Conservation (phyloP, 176 grass and related monocot species). For the Zea luxurians region DNA sequence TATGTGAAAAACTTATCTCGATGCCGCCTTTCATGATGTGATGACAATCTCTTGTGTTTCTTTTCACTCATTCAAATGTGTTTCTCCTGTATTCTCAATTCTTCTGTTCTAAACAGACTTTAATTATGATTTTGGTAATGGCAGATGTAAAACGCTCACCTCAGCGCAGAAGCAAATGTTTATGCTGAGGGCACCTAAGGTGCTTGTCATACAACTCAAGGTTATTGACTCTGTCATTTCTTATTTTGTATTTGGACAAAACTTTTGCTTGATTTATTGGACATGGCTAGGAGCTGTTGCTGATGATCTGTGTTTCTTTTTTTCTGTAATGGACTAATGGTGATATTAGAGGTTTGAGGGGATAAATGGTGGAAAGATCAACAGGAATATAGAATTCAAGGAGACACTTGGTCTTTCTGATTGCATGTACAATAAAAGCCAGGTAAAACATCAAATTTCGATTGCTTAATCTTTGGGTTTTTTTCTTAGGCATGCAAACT, state of each 20-base stretch:
- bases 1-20: background rate
- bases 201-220: conserved; percentile 98
- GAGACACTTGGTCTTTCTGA: conserved; percentile 77
- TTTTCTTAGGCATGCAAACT: background rate
- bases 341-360: conserved; percentile 89
- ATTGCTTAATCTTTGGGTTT: background rate
- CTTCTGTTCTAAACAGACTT: background rate
- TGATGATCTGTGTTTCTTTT: conserved; percentile 15
- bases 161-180: conserved; percentile 95
- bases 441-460: conserved; percentile 49
- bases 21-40: background rate
- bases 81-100: conserved; percentile 10
- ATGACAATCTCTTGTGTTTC: conserved; percentile 10
- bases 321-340: background rate
- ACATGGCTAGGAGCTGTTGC: conserved; percentile 7
- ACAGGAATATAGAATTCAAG: conserved; percentile 87
- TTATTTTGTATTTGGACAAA: conserved; percentile 1
- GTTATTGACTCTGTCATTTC: conserved; percentile 41
- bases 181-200: conserved; percentile 80
- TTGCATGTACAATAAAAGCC: conserved; percentile 72
- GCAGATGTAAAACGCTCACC: conserved; percentile 91
- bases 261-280: conserved; percentile 13
- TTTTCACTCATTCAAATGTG: background rate
- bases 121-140: conserved; percentile 35
- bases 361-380: conserved; percentile 89